phyloP scores from a whole-genome alignment of 345 rosid genomes.

The Limnanthes douglasii region DNA sequence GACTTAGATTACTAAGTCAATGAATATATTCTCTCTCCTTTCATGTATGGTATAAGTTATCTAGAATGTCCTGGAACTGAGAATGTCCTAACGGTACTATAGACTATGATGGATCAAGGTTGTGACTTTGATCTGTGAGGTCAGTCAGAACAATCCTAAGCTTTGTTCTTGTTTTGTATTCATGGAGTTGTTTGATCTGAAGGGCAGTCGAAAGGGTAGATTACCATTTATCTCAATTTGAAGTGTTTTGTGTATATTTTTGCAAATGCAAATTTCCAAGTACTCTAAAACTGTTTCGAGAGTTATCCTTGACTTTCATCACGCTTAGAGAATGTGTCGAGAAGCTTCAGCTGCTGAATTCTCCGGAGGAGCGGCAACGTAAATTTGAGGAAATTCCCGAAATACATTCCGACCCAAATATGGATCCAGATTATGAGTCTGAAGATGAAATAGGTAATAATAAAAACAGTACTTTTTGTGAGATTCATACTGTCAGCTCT shows the following conservation, averaged over 20 bases:
- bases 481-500: not conserved
- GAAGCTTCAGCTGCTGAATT: slow-evolving; percentile 82
- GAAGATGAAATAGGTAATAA: slow-evolving; percentile 65
- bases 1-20: too few species aligned
- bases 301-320: slow-evolving; percentile 43
- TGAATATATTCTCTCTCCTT: too few species aligned
- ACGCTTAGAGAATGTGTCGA: slow-evolving; percentile 99
- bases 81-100: too few species aligned
- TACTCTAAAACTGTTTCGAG: not conserved
- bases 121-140: too few species aligned
- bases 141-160: slow-evolving; percentile 2
- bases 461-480: slow-evolving; percentile 20
- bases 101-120: too few species aligned
- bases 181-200: not conserved
- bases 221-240: not conserved
- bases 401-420: slow-evolving; percentile 86
- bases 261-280: not conserved
- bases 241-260: too few species aligned
- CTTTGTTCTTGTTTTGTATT: slow-evolving; percentile 4
- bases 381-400: slow-evolving; percentile 92
- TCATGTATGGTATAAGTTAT: too few species aligned
- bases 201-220: slow-evolving; percentile 3
- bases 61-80: too few species aligned
- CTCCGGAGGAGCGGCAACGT: slow-evolving; percentile 91
- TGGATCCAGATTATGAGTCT: slow-evolving; percentile 93